Conservation (phyloP, 805 yeast genomes). For the Starmera pachycereana region DNA sequence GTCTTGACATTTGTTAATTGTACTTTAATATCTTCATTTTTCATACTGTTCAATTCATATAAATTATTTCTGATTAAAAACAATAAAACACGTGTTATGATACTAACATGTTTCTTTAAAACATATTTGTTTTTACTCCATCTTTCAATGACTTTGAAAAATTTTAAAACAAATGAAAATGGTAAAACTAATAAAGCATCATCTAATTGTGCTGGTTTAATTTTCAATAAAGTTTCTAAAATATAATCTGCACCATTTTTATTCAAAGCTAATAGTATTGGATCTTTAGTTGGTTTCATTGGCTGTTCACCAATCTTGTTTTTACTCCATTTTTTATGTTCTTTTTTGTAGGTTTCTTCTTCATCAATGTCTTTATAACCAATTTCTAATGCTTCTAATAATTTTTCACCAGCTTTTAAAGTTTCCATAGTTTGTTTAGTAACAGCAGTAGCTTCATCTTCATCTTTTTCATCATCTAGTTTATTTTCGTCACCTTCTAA, state of each 20-base stretch:
- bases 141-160: constrained; percentile 61
- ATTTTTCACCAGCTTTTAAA: constrained; percentile 85
- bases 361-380: constrained; percentile 63
- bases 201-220: constrained; percentile 78
- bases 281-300: constrained; percentile 49
- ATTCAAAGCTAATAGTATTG: constrained; percentile 65
- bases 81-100: constrained; percentile 66
- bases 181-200: constrained; percentile 90
- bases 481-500: constrained; percentile 44
- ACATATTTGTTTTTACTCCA: constrained; percentile 52
- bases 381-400: constrained; percentile 85
- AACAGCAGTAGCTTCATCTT: constrained; percentile 52
- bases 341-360: constrained; percentile 36
- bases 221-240: constrained; percentile 55
- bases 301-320: constrained; percentile 41
- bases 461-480: constrained; percentile 28
- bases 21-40: constrained; percentile 49
- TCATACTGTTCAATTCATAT: constrained; percentile 66
- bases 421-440: constrained; percentile 82
- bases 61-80: constrained; percentile 67
- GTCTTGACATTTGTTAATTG: constrained; percentile 55
- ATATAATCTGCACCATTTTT: constrained; percentile 72
- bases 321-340: constrained; percentile 28
- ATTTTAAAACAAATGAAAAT: constrained; percentile 65
- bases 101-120: constrained; percentile 41